Evolutionary conservation across 2,329 filamentous ascomycete genomes (phyloP), one percentile per base, ranked within the genome.

Genomic region (Penicillium corylophilum): DNA sequence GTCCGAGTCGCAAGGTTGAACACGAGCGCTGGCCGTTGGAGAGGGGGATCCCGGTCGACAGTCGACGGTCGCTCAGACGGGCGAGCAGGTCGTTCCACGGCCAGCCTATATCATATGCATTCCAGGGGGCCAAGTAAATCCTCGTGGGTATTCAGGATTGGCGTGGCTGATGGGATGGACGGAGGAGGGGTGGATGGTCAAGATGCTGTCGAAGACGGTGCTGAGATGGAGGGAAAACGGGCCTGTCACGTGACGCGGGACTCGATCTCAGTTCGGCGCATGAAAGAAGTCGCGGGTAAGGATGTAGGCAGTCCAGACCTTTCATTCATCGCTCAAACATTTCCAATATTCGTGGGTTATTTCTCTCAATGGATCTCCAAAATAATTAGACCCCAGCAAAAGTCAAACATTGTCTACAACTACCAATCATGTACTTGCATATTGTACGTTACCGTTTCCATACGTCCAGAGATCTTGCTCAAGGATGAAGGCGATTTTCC

Each of bases 31-130:
- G 54, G 53, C 52, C 57, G 46, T 55, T 54, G 43, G 56, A 61
- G 60, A 57, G 64, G 62, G 57, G 57, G 50, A 55, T 52, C 52
- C 64, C 60, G 57, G 63, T 62, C 61, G 61, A 67, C 60, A 59
- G 53, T 64, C 64, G 67, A 66, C 63, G 60, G 59, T 64, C 64
- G 67, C 67, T 70, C 65, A 64, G 60, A 61, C 63, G 59, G 62
- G 60, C 64, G 63, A 67, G 59, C 61, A 66, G 55, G 60, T 68
- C 63, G 62, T 65, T 67, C 58, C 56, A 64, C 64, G 60, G 62
- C 55, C 64, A 56, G 53, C 56, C 56, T 64, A 68, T 52, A 64
- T 61, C 62, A 60, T 67, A 63, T 65, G 60, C 67, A 70, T 69
- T 67, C 64, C 67, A 70, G 55, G 50, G 36, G 53, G 48, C 50